A percentile compares a stretch with the other conserved stretches of the same genome.
These are phyloP conservation scores for Zizania latifolia DNA, from an alignment of 176 grass and related monocot species.

Conservation along the genomic window DNA sequence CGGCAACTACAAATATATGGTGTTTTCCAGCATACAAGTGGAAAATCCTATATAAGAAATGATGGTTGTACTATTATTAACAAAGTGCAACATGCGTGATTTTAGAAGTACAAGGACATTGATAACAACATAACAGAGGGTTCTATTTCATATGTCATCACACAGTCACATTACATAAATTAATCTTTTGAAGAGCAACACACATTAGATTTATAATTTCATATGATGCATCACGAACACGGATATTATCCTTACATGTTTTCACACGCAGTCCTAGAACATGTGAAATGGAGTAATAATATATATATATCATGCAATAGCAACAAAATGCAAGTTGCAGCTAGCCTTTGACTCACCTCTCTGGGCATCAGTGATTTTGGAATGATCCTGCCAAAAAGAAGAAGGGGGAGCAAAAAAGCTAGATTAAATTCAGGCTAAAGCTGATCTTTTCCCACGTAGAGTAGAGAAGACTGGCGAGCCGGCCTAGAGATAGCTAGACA, in stretches of 20 bases:
- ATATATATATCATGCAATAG: neutral
- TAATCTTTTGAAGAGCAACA: neutral
- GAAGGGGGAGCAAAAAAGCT: slow-evolving; percentile 23
- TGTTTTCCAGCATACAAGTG: neutral
- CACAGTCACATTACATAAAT: neutral
- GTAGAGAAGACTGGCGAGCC: slow-evolving; percentile 26
- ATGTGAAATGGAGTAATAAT: neutral
- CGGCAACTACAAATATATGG: neutral
- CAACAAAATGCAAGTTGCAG: neutral
- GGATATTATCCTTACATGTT: neutral
- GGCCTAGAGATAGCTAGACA: slow-evolving; percentile 10
- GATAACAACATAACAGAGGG: neutral
- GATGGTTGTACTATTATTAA: neutral
- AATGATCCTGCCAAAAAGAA: slow-evolving; percentile 59
- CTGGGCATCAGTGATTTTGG: slow-evolving; percentile 75
- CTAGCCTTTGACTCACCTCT: slow-evolving; percentile 62
- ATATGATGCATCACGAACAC: neutral
- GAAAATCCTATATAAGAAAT: neutral
- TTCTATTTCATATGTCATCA: neutral
- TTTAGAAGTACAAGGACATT: neutral
- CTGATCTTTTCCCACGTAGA: slow-evolving; percentile 34
- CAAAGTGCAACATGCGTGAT: neutral
- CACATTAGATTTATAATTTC: neutral
- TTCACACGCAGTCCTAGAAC: neutral
- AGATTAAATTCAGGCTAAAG: slow-evolving; percentile 32